Conservation (phyloP, 768 basidiomycete genomes). For the Tylopilus plumbeoviolaceoides region DNA sequence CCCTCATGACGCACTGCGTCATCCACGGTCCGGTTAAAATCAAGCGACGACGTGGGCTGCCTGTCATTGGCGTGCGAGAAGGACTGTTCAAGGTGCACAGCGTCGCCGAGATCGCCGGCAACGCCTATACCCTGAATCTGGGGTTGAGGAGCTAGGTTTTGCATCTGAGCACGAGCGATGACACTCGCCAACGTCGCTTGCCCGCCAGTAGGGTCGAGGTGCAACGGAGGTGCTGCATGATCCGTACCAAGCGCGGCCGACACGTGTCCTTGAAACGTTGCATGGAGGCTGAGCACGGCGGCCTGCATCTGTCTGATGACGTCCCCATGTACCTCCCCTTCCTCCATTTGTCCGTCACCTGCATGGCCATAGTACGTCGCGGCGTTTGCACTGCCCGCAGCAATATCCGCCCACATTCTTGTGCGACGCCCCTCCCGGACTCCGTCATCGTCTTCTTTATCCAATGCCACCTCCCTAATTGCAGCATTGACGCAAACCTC, state of each 20-base stretch:
- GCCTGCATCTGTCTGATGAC: slow-evolving; percentile 49
- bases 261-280: slow-evolving; percentile 54
- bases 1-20: slow-evolving; percentile 6
- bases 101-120: background rate
- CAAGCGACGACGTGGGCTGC: slow-evolving; percentile 5
- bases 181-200: slow-evolving; percentile 71
- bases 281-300: slow-evolving; percentile 51
- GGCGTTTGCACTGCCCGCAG: slow-evolving; percentile 31
- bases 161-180: slow-evolving; percentile 65
- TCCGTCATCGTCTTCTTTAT: slow-evolving; percentile 33
- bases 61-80: slow-evolving; percentile 4
- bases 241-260: slow-evolving; percentile 48
- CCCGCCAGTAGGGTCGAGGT: slow-evolving; percentile 46
- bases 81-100: slow-evolving; percentile 13
- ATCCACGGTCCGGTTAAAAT: slow-evolving; percentile 4
- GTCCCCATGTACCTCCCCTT: slow-evolving; percentile 54
- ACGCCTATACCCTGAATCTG: slow-evolving; percentile 9
- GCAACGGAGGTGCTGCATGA: slow-evolving; percentile 27
- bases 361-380: slow-evolving; percentile 10
- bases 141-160: slow-evolving; percentile 32
- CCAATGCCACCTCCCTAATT: slow-evolving; percentile 56
- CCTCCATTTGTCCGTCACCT: slow-evolving; percentile 40
- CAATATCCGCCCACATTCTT: slow-evolving; percentile 62
- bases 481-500: slow-evolving; percentile 54
- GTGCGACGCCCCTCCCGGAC: slow-evolving; percentile 57